These are phyloP conservation scores for Wickerhamiella azyma DNA, from an alignment of 805 yeast genomes.

Conservation along the genomic window DNA sequence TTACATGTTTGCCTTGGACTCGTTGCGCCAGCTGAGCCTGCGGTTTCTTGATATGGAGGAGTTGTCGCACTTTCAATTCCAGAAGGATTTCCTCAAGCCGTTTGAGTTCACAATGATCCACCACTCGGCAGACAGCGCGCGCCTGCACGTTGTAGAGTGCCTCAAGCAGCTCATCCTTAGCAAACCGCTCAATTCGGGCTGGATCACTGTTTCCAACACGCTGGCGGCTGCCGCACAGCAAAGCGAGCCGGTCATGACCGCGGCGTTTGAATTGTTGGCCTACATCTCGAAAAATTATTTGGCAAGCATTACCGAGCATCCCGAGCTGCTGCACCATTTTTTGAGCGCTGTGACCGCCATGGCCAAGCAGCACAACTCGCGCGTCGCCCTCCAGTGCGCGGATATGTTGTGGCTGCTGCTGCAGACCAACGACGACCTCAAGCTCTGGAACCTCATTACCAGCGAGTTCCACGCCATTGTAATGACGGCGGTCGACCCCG, in stretches of 20 bases:
- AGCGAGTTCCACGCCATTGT: conserved; percentile 76
- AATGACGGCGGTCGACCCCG: conserved; percentile 87
- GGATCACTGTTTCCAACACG: conserved; percentile 79
- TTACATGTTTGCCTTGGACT: conserved; percentile 83
- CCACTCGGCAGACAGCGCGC: conserved; percentile 55
- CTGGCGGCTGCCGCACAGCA: conserved; percentile 54
- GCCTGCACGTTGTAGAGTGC: conserved; percentile 83
- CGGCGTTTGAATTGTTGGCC: conserved; percentile 50
- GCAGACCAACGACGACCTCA: conserved; percentile 13
- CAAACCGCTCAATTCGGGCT: conserved; percentile 72
- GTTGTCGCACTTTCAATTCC: conserved; percentile 88
- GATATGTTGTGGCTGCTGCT: conserved; percentile 46
- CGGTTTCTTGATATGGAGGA: conserved; percentile 90
- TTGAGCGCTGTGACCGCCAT: conserved; percentile 66
- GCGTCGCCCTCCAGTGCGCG: conserved; percentile 64
- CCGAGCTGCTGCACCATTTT: conserved; percentile 43
- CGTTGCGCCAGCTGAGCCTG: conserved; percentile 82
- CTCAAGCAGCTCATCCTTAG: conserved; percentile 71
- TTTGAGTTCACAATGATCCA: conserved; percentile 66
- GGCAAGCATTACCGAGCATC: conserved; percentile 53
- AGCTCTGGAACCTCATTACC: conserved; percentile 31
- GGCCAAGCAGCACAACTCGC: conserved; percentile 71
- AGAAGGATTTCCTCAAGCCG: conserved; percentile 83
- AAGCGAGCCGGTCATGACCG: conserved; percentile 36
- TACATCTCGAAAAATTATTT: conserved; percentile 49